phyloP scores from a whole-genome alignment of 2,329 filamentous ascomycete species.

The Paraphaeosphaeria sporulosa region DNA sequence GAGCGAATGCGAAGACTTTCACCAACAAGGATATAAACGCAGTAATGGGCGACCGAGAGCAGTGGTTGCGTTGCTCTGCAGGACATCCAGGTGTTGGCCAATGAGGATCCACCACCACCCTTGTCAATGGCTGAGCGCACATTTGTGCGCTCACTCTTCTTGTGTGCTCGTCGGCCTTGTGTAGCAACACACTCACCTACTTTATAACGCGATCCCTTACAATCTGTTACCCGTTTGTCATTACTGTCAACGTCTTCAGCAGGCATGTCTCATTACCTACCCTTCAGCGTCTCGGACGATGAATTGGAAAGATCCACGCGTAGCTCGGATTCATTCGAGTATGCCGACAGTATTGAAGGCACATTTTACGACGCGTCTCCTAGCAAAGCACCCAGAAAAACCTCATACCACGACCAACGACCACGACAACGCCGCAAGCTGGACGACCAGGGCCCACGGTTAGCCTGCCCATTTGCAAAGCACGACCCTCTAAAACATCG shows the following conservation, averaged over 20 bases:
- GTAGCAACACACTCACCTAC: neutral
- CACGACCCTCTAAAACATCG: neutral
- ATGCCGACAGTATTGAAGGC: neutral
- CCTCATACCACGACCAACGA: neutral
- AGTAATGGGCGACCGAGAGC: too few relatives aligned
- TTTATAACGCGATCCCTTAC: neutral
- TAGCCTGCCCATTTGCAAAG: conserved; percentile 6
- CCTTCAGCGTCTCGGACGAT: conserved; percentile 4
- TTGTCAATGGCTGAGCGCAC: conserved; percentile 6
- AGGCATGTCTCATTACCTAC: neutral
- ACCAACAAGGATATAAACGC: too few relatives aligned
- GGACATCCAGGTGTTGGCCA: neutral
- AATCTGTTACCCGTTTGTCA: neutral
- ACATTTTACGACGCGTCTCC: neutral
- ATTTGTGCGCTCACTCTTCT: conserved; percentile 5
- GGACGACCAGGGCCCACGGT: neutral
- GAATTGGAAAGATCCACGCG: conserved; percentile 7
- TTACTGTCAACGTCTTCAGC: neutral
- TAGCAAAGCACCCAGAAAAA: neutral
- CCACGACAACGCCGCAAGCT: conserved; percentile 1
- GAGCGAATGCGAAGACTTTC: too few relatives aligned
- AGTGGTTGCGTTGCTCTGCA: neutral
- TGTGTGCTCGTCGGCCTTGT: conserved; percentile 2
- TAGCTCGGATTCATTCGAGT: conserved; percentile 3
- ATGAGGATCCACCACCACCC: neutral